These are phyloP conservation scores for Chrysosphaeria jannelii DNA, from an alignment of 2,329 filamentous ascomycete species.

Conservation along the genomic window DNA sequence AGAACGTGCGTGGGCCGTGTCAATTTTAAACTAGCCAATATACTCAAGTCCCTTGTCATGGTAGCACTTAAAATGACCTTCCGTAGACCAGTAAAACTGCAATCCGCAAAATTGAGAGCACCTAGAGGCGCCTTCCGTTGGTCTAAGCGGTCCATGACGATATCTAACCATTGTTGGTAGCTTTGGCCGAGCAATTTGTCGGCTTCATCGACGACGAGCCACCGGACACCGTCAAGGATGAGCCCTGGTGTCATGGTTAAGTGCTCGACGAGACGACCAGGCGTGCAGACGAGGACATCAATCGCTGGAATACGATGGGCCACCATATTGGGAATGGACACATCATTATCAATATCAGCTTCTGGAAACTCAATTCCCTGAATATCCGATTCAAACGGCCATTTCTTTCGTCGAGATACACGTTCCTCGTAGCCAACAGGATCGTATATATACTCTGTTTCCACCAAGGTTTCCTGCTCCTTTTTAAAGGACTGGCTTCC, in stretches of 20 bases:
- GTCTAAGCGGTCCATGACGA: conserved; percentile 30
- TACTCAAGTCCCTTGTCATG: conserved; percentile 62
- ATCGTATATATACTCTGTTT: conserved; percentile 26
- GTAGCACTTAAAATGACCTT: conserved; percentile 82
- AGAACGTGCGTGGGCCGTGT: conserved; percentile 46
- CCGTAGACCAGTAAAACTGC: conserved; percentile 24
- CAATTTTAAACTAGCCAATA: conserved; percentile 44
- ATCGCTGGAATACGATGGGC: conserved; percentile 16
- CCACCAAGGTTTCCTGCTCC: conserved; percentile 20
- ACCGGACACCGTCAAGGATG: conserved; percentile 44
- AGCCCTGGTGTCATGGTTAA: conserved; percentile 63
- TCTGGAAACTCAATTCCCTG: too few relatives aligned
- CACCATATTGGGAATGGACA: conserved; percentile 4
- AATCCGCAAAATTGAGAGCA: conserved; percentile 21
- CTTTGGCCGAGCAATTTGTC: conserved; percentile 76
- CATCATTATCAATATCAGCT: conserved; percentile 9
- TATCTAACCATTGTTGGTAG: conserved; percentile 68
- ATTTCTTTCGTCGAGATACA: too few relatives aligned
- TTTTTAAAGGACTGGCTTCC: conserved; percentile 48
- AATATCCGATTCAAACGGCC: too few relatives aligned
- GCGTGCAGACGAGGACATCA: conserved; percentile 74
- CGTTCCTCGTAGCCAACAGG: conserved; percentile 24
- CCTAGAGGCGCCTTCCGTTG: conserved; percentile 11
- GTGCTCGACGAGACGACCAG: conserved; percentile 76
- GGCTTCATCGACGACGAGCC: conserved; percentile 81